Base-by-base conservation (phyloP, 371 early-diverging fungal genomes). In the Mucor velutinosus region DNA sequence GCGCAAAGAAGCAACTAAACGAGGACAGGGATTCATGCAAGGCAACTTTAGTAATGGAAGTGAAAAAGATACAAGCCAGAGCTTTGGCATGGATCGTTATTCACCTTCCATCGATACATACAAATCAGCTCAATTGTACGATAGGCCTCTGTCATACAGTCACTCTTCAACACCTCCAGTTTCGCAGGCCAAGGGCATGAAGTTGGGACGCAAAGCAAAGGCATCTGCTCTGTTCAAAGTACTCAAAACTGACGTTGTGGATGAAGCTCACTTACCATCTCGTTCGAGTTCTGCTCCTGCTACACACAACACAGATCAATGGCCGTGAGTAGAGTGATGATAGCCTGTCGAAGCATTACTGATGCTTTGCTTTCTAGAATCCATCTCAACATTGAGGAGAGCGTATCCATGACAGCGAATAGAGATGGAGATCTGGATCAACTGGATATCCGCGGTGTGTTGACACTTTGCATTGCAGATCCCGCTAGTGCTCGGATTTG, bases 391-490 rank as follows among this genome's bases (percentile, higher is more conserved):
- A 86, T 97, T 11, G 95, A 94, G 57, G 99, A 98, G 78, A 92
- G 89, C 68, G 89, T 98, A 32, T 83, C 89, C 1, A 84, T 92
- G 19, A 79, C 88, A 35, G 90, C 93, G 17, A 93, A 92, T 73
- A 83, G 92, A 39, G 99, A 98, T 72, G 97, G 97, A 41, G 97
- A 95, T 21, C 75, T 97, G 32, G 92, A 96, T 71, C 87, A 78
- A 66, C 84, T 97, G 88, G 97, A 98, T 55, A 90, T 97, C 43
- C 94, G 94, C 76, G 99, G 99, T 69, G 93, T 92, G 43, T 70
- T 97, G 79, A 87, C 89, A 41, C 81, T 98, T 23, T 82, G 87
- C 61, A 88, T 96, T 33, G 76, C 87, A 19, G 93, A 95, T 69
- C 80, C 90, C 19, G 65, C 77, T 8, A 74, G 71, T 53, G 80